Evolutionary conservation across 2,329 filamentous ascomycete species (phyloP), one percentile per base, ranked within the genome.

Genomic region (Fusarium tanahbumbuense): DNA sequence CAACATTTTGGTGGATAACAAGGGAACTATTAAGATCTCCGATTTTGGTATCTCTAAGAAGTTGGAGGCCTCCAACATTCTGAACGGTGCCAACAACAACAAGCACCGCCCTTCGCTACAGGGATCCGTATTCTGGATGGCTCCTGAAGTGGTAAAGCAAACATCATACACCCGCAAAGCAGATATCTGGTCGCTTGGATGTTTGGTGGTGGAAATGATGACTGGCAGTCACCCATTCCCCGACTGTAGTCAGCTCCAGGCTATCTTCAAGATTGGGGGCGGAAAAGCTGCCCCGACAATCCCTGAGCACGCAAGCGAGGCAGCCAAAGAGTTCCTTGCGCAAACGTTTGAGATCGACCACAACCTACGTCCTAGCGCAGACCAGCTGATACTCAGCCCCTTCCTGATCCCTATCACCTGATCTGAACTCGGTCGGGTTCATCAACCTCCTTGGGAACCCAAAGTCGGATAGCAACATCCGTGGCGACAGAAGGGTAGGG

Each of bases 71-170:
- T 91, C 93, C 60, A 96, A 94, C 64, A 88, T 98, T 46, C 88
- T 97, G 48, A 89, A 80, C 76, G 91, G 85, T 74, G 91, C 84
- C 76, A 88, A 86, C 76, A 90, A 89, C 80, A 89, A 87, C 80
- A 90, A 89, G 78, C 86, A 92, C 76, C 85, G 89, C 8, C 89
- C 90, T 5, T 98, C 95, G 3, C 88, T 99, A 6, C 96, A 99
- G 80, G 96, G 96, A 16, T 98, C 94, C 27, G 96, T 99, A 55
- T 99, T 98, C 83, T 99, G 96, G 96, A 99, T 99, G 96, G 96
- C 96, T 1, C 96, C 96, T 11, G 96, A 99, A 83, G 96, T 99
- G 22, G 96, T 99, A 68, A 96, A 96, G 76, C 96, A 98, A 82
- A 98, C 95, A 5, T 94, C 94, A 8, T 98, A 99, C 82, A 98